Evolutionary conservation across 208 protist genomes (phyloP).

Genomic region (Naegleria fowleri): DNA sequence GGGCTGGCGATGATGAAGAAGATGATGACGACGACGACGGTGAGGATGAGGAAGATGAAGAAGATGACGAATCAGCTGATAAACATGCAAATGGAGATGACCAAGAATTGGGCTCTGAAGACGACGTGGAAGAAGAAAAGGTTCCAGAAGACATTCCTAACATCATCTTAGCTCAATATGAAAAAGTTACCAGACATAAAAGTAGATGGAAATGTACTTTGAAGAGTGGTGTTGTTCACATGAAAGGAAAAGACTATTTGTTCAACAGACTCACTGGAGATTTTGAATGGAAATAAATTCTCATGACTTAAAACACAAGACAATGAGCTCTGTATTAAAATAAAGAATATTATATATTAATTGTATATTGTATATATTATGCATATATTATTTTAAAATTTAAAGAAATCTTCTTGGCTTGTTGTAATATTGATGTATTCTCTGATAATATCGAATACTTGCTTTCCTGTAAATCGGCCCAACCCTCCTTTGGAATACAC

Average conservation of each 20-base stretch:
- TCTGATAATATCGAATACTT: constrained; percentile 47
- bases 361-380: too few relatives aligned
- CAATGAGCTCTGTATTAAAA: too few relatives aligned
- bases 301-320: too few relatives aligned
- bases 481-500: constrained; percentile 36
- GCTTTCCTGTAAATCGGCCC: constrained; percentile 48
- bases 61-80: background rate
- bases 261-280: constrained; percentile 19
- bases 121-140: background rate
- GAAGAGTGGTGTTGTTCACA: background rate
- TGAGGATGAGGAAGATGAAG: background rate
- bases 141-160: too few relatives aligned
- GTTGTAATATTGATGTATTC: constrained; percentile 27
- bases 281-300: constrained; percentile 21
- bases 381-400: background rate
- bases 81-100: background rate
- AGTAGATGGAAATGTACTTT: constrained; percentile 17
- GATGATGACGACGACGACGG: background rate
- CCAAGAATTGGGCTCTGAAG: background rate
- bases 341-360: too few relatives aligned
- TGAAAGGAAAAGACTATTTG: constrained; percentile 2
- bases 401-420: background rate
- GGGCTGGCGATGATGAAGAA: background rate
- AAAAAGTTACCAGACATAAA: constrained; percentile 8
- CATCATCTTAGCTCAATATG: constrained; percentile 10